A percentile compares a stretch with the other conserved stretches of the same genome.
phyloP scores from a whole-genome alignment of 202 grass and related monocot genomes.

The Setaria viridis region DNA sequence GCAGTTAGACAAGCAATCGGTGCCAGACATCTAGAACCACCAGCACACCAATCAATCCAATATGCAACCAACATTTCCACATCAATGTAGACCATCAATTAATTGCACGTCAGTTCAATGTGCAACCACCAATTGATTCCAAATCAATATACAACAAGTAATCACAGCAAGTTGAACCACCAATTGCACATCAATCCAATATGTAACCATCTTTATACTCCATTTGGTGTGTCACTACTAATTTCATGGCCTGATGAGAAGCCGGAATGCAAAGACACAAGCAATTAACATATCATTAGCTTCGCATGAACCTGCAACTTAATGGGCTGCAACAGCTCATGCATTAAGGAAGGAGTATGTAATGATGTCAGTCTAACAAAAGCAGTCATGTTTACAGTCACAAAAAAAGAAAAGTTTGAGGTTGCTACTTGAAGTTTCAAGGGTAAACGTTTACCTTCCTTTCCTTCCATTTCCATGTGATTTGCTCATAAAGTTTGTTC shows the following conservation, averaged over 20 bases:
- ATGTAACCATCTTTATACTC: not conserved
- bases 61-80: not conserved
- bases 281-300: conserved; percentile 1
- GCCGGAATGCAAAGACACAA: not conserved
- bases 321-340: not conserved
- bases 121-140: not conserved
- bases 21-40: not conserved
- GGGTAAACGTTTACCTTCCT: not conserved
- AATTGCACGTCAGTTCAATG: not conserved
- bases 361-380: not conserved
- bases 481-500: not conserved
- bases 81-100: not conserved
- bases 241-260: not conserved
- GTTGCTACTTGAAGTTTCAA: not conserved
- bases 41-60: not conserved
- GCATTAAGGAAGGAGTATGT: not conserved
- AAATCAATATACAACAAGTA: not conserved
- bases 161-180: not conserved
- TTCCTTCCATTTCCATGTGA: not conserved
- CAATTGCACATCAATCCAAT: conserved; percentile 4
- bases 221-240: not conserved
- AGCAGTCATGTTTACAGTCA: not conserved
- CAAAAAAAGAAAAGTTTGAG: not conserved
- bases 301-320: conserved; percentile 21
- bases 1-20: conserved; percentile 2